A percentile compares a stretch with the other conserved stretches of the same genome.
These are phyloP conservation scores for Beauveria brongniartii DNA, from an alignment of 2,329 filamentous ascomycete genomes.

Conservation along the genomic window DNA sequence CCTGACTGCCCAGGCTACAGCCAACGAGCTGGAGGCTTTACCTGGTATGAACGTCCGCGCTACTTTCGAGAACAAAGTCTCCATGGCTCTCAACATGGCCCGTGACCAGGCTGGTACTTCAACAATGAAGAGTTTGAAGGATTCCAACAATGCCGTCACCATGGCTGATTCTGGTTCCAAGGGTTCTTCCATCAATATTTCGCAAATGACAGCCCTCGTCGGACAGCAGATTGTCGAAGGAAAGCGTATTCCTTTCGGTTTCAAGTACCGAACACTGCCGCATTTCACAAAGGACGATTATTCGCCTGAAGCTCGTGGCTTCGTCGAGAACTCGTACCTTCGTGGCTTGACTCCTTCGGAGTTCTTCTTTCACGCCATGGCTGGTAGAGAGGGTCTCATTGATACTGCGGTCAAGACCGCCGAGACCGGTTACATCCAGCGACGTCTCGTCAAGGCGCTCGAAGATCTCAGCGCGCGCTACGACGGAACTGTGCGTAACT, in stretches of 20 bases:
- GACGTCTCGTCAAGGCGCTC: slow-evolving; percentile 93
- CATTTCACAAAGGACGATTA: slow-evolving; percentile 99
- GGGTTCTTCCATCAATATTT: slow-evolving; percentile 98
- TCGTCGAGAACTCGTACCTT: slow-evolving; percentile 97
- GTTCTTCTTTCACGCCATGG: slow-evolving; percentile 99
- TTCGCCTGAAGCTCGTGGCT: slow-evolving; percentile 91
- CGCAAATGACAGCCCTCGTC: slow-evolving; percentile 97
- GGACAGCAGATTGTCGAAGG: slow-evolving; percentile 98
- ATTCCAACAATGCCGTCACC: slow-evolving; percentile 90
- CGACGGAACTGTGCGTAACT: slow-evolving; percentile 95
- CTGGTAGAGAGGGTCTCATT: slow-evolving; percentile 98
- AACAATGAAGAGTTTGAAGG: slow-evolving; percentile 86
- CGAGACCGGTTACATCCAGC: slow-evolving; percentile 98
- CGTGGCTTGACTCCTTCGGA: slow-evolving; percentile 91
- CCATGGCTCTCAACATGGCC: slow-evolving; percentile 85
- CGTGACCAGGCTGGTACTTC: slow-evolving; percentile 94
- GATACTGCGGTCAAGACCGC: slow-evolving; percentile 99
- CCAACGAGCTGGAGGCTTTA: slow-evolving; percentile 80
- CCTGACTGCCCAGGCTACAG: slow-evolving; percentile 70
- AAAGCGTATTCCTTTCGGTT: slow-evolving; percentile 97
- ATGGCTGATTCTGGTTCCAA: slow-evolving; percentile 98
- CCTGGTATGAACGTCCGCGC: slow-evolving; percentile 98
- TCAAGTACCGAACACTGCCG: slow-evolving; percentile 94
- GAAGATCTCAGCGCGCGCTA: slow-evolving; percentile 98
- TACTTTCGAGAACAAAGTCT: slow-evolving; percentile 96